Evolutionary conservation across 164 flowering plant genomes (phyloP), one percentile per base, ranked within the genome.

Genomic region (Chimonanthus praecox): DNA sequence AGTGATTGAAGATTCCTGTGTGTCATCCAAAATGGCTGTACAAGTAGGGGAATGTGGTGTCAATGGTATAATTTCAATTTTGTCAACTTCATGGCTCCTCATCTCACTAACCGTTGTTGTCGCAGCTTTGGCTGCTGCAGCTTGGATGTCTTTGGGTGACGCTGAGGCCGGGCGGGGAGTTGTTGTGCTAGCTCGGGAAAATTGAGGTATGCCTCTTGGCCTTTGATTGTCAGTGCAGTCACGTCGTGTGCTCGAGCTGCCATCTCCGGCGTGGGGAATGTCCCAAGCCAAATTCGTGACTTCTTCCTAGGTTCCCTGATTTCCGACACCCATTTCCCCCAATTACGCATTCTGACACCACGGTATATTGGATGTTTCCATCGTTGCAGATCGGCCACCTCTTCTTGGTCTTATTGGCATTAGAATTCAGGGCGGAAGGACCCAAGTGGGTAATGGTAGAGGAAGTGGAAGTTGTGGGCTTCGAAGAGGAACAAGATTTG

Each of bases 271-370:
- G 89, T 87, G 2, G 85, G 78, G 61, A 79, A 88, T 7, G 91
- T 88, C 6, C 91, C 91, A 0, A 88, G 83, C 91, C 91, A 88
- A 20, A 88, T 88, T 69, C 90, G 80, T 2, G 90, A 87, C 43
- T 87, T 87, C 85, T 87, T 87, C 71, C 81, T 80, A 1, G 90
- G 90, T 64, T 86, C 88, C 9, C 88, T 78, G 62, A 87, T 87
- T 72, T 87, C 90, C 0, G 90, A 86, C 69, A 87, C 90, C 90
- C 90, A 87, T 74, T 82, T 86, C 0, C 90, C 90, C 90, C 90
- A 87, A 49, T 78, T 83, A 0, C 90, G 80, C 86, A 81, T 86
- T 21, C 90, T 63, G 0, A 87, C 90, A 5, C 90, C 90, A 1
- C 86, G 63, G 51, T 81, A 87, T 0, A 78, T 79, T 5, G 85